Percentiles rank a stretch among this genome's conserved stretches.
Conservation (phyloP, 768 basidiomycete species). For the Trametes elegans region DNA sequence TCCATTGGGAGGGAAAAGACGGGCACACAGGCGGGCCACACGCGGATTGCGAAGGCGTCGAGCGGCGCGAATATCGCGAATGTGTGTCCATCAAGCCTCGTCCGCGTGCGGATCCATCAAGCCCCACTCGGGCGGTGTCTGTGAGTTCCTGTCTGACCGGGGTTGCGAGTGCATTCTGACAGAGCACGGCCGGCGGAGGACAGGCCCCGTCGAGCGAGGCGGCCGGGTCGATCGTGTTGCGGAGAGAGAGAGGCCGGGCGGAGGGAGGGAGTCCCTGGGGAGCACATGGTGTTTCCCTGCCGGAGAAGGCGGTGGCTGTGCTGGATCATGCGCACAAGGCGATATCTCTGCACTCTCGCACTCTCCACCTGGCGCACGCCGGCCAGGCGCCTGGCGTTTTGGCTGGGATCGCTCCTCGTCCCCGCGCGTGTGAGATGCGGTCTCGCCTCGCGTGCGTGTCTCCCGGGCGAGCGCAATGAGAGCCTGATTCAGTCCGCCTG, state of each 20-base stretch:
- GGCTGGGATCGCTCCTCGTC: neutral
- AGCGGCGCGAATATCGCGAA: neutral
- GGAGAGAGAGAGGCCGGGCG: neutral
- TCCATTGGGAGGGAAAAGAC: neutral
- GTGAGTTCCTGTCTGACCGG: no score
- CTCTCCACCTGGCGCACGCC: no score
- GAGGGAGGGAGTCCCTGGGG: neutral
- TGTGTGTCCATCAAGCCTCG: neutral
- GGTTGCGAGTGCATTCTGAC: no score
- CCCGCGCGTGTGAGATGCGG: slow-evolving; percentile 4
- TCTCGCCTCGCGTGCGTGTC: neutral
- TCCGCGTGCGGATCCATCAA: neutral
- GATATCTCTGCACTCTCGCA: no score
- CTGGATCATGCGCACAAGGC: neutral
- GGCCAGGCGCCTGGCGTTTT: neutral
- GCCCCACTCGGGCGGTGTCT: no score
- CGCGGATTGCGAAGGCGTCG: no score
- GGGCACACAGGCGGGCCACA: no score
- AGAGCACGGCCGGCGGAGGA: no score
- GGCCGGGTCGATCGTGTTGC: neutral
- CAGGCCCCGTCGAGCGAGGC: no score
- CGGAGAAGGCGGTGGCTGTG: neutral
- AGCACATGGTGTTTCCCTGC: neutral
- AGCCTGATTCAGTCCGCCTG: neutral
- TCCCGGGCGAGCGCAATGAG: no score